Conservation (phyloP, 2,329 filamentous ascomycete genomes). For the Paradendryphiella salina region DNA sequence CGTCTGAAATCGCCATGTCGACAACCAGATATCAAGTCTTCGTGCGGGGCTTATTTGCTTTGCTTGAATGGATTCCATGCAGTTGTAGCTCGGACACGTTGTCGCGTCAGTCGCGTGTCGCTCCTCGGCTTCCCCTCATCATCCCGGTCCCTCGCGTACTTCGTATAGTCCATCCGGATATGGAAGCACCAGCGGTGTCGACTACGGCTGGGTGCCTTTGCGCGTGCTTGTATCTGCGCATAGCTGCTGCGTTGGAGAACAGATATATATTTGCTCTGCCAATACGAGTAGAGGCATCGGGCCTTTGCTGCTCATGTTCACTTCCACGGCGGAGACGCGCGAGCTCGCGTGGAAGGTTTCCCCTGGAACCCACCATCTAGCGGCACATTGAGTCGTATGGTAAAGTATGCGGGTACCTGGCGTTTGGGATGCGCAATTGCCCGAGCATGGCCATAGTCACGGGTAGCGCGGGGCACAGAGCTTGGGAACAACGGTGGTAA, state of each 20-base stretch:
- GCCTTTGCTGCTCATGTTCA: background rate
- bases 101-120: conserved; percentile 14
- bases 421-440: background rate
- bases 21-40: background rate
- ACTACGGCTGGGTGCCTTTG: background rate
- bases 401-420: background rate
- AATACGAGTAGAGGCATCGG: background rate
- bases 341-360: background rate
- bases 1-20: background rate
- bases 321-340: background rate
- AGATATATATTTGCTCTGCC: background rate
- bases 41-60: background rate
- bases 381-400: background rate
- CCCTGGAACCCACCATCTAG: background rate
- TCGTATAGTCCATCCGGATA: conserved; percentile 3
- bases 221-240: background rate
- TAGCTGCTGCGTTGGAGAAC: background rate
- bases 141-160: conserved; percentile 12
- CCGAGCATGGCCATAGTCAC: background rate
- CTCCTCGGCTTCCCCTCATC: conserved; percentile 15
- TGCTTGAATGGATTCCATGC: background rate
- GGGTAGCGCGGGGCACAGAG: conserved; percentile 5
- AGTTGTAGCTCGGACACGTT: background rate
- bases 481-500: conserved; percentile 2
- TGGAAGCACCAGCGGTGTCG: conserved; percentile 1